Evolutionary conservation across 2,329 filamentous ascomycete species (phyloP), one percentile per base, ranked within the genome.

Genomic region (Cytospora piceicola): DNA sequence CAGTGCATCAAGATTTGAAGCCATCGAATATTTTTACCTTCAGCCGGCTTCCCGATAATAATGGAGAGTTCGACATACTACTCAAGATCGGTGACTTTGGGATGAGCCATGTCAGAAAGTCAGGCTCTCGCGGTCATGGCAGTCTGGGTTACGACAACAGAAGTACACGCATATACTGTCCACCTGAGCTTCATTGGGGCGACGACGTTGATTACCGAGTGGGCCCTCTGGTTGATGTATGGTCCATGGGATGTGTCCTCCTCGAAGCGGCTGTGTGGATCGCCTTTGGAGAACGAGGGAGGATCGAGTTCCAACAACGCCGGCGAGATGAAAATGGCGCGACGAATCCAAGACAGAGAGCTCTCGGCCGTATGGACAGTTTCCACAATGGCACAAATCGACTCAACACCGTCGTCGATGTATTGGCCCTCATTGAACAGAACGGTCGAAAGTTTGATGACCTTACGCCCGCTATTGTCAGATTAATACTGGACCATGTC

Each of bases 1-100:
- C 11, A 22, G 58, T 61, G 20, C 51, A 61, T 52, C 59, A 61
- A 24, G 59, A 61, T 2, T 0, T 61, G 8, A 61, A 61, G n/a
- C 59, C 59, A 2, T 61, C 59, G 2, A 61, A 61, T n/a, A 61
- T 61, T 0, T 46, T 61, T 17, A 27, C 54, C 24, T 52, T 42
- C 8, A 39, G 7, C 0, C 14, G 20, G 6, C 24, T 14, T 11
- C 1, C 42, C 5, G 12, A 0, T 20, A 22, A 15, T 24, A 0
- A 24, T 0, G 14, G 27, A 1, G 3, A 39, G 0, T 27, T 17
- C 12, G 36, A 46, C 15, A 20, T 29, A 39, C 29, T 11, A 8
- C 24, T 61, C 17, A 61, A 61, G 4, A 55, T 61, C 2, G 34
- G 59, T n/a, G 59, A 55, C 34, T 55, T 61, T 7, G 59, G 59